Conservation (phyloP, 257 asterid genomes). For the Primulina tabacum region DNA sequence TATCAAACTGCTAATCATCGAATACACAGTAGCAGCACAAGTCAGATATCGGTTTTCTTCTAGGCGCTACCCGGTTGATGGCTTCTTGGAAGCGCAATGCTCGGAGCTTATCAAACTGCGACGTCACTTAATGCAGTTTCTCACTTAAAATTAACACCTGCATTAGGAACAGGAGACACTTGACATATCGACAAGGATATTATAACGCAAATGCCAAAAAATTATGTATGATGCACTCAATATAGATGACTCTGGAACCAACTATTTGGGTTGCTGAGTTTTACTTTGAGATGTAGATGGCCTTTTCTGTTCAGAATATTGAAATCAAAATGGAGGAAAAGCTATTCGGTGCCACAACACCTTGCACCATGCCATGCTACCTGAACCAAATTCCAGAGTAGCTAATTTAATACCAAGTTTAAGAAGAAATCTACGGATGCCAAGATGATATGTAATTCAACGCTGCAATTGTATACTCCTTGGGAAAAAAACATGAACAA, state of each 20-base stretch:
- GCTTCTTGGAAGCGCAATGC: constrained; percentile 95
- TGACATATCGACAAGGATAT: background rate
- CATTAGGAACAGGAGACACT: constrained; percentile 14
- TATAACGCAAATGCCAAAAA: background rate
- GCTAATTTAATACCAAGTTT: background rate
- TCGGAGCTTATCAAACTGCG: constrained; percentile 84
- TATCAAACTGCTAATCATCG: background rate
- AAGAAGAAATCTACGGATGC: background rate
- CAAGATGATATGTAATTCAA: background rate
- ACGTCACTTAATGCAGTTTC: constrained; percentile 82
- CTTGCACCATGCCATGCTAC: background rate
- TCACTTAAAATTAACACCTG: constrained; percentile 91
- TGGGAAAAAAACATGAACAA: background rate
- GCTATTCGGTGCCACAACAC: constrained; percentile 5
- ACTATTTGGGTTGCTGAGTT: background rate
- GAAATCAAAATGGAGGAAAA: constrained; percentile 1
- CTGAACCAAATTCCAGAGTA: background rate
- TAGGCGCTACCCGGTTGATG: constrained; percentile 72
- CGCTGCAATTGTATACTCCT: background rate
- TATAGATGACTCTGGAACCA: background rate
- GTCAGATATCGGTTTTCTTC: constrained; percentile 45
- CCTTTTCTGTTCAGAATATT: background rate
- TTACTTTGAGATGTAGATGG: constrained; percentile 2
- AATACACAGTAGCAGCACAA: background rate
- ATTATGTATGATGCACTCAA: background rate